Base-by-base conservation (phyloP, 139 green algal species). In the Zygnema circumcarinatum region DNA sequence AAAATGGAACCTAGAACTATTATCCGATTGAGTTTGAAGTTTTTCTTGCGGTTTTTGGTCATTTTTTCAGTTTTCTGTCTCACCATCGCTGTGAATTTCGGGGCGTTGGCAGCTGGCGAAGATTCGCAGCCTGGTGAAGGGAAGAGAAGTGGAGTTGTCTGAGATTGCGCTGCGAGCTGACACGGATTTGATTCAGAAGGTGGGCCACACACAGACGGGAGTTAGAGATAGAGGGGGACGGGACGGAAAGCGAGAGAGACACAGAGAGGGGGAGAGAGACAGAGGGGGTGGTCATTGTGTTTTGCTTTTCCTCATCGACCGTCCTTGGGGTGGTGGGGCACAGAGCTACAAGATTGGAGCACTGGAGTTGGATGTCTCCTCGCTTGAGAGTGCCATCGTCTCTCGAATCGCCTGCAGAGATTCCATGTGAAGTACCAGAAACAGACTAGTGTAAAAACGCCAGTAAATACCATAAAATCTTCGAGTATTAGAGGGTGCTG, bases 171-270 rank as follows among this genome's bases (percentile, higher is more conserved):
- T 39, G 3, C 69, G 69, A 41, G 35, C 67, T 31, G 25, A 84
- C 29, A 84, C 67, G 38, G 20, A 79, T 36, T 62, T 84, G 25
- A 62, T n/a, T 54, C 32, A 75, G 16, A 75, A 75, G 76, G 76
- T 53, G 2, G 31, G 74, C 11, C n/a, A n/a, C n/a, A n/a, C n/a
- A n/a, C n/a, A n/a, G n/a, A n/a, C n/a, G n/a, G n/a, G n/a, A 1
- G 1, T 0, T 16, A 0, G 68, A 36, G 68, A 76, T 16, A 36
- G 68, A 36, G 16, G 25, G 68, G 68, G 0, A 20, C 21, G 16
- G 21, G 68, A 0, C 35, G 68, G 21, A 36, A 75, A 32, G 62
- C 33, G 62, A 31, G n/a, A n/a, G n/a, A n/a, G n/a, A n/a, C n/a
- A n/a, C n/a, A n/a, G n/a, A n/a, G n/a, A n/a, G n/a, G n/a, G n/a